Evolutionary conservation across 139 green algal species (phyloP).

Genomic region (Medakamo hakoo): DNA sequence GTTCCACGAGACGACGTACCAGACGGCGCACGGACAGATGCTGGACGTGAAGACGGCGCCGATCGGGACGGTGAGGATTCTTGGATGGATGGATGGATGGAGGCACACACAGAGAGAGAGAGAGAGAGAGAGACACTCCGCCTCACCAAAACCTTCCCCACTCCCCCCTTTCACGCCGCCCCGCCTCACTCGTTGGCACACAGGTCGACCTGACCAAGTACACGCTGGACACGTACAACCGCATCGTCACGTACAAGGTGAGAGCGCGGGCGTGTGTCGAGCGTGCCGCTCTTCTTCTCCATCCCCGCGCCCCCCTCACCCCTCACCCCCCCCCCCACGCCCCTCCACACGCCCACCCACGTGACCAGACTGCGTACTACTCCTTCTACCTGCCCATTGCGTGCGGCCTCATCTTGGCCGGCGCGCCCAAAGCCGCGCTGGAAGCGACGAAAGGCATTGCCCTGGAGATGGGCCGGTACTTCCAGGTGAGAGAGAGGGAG

Average conservation of each 20-base stretch:
- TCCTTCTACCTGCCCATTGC: conserved; percentile 92
- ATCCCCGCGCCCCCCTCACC: too few species aligned
- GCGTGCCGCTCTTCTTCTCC: too few species aligned
- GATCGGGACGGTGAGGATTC: conserved; percentile 62
- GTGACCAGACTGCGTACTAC: conserved; percentile 91
- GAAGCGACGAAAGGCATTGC: conserved; percentile 59
- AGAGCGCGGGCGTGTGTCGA: too few species aligned
- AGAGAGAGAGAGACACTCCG: background rate
- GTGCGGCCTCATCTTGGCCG: conserved; percentile 71
- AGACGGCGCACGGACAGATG: conserved; percentile 88
- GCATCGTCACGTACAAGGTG: conserved; percentile 94
- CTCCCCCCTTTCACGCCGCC: background rate
- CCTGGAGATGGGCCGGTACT: conserved; percentile 85
- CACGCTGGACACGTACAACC: conserved; percentile 81
- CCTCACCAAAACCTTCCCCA: background rate
- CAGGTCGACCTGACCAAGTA: conserved; percentile 53
- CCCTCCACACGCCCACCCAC: too few species aligned
- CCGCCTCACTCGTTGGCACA: background rate
- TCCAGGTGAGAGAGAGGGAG: conserved; percentile 42
- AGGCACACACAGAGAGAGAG: background rate
- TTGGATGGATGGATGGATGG: too few species aligned
- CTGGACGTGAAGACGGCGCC: conserved; percentile 91
- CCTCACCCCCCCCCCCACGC: too few species aligned
- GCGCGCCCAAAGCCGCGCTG: conserved; percentile 35
- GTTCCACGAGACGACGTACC: conserved; percentile 91